Conservation (phyloP, 2,329 filamentous ascomycete genomes). For the Chalaropsis ovoidea region DNA sequence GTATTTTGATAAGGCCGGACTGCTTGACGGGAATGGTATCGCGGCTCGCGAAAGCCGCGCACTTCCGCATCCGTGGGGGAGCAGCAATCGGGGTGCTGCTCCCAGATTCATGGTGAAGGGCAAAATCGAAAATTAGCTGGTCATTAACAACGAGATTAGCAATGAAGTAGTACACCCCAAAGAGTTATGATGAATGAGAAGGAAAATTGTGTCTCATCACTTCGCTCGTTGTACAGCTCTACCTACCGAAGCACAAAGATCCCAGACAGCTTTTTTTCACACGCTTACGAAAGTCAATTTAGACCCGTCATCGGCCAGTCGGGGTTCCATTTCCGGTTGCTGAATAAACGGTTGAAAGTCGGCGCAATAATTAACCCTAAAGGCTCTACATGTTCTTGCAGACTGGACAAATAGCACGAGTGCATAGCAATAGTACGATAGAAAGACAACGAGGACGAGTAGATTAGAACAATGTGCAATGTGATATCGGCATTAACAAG, state of each 20-base stretch:
- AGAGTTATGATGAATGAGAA: not conserved
- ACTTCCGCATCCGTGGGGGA: slow-evolving; percentile 31
- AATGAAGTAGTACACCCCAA: not conserved
- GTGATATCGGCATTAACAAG: too few relatives aligned
- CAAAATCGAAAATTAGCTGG: slow-evolving; percentile 24
- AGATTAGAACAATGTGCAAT: not conserved
- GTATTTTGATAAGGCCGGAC: not conserved
- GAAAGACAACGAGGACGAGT: too few relatives aligned
- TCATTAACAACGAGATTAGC: slow-evolving; percentile 9
- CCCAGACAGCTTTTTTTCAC: not conserved
- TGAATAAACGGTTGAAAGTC: slow-evolving; percentile 2
- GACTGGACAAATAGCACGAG: too few relatives aligned
- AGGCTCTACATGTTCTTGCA: not conserved
- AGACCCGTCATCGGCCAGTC: slow-evolving; percentile 7
- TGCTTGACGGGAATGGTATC: not conserved
- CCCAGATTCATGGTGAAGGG: slow-evolving; percentile 40
- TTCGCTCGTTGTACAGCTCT: not conserved
- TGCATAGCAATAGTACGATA: too few relatives aligned
- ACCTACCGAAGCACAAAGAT: not conserved
- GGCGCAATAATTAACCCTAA: not conserved
- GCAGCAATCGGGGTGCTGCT: slow-evolving; percentile 41
- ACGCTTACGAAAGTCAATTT: not conserved
- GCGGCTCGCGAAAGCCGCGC: not conserved
- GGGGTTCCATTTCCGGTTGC: not conserved
- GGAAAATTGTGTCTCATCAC: slow-evolving; percentile 3